Conservation (phyloP, 2,329 filamentous ascomycete genomes). For the Paecilomyces niveus region DNA sequence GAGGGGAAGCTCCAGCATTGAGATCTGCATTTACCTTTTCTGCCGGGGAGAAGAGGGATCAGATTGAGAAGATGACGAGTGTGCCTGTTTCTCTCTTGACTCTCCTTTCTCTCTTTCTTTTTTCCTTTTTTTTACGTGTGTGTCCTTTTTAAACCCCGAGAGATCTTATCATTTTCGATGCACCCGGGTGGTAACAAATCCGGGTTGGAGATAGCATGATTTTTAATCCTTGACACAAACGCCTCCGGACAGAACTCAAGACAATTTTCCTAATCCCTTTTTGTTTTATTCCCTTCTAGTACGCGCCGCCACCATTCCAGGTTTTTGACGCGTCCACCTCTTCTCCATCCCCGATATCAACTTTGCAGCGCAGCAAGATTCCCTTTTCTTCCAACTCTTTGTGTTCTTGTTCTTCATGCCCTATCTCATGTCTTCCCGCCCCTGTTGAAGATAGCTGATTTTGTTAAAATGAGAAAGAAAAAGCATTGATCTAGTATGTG, state of each 20-base stretch:
- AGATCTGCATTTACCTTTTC: conserved; percentile 15
- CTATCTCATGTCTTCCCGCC: conserved; percentile 7
- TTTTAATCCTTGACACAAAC: conserved; percentile 23
- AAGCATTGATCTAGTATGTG: not conserved
- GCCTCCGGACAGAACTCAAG: conserved; percentile 19
- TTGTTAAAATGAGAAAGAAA: not conserved
- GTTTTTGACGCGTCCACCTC: conserved; percentile 12
- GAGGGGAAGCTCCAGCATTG: conserved; percentile 18
- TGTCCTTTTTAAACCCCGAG: conserved; percentile 7
- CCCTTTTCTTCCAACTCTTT: conserved; percentile 28
- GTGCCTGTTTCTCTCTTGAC: conserved; percentile 11
- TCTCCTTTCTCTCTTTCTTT: conserved; percentile 11
- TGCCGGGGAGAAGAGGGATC: conserved; percentile 5
- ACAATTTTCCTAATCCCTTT: conserved; percentile 12
- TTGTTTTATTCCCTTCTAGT: conserved; percentile 10
- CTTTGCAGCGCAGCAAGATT: conserved; percentile 35
- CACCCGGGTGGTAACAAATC: conserved; percentile 13
- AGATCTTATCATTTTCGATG: conserved; percentile 10
- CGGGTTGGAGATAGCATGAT: conserved; percentile 22
- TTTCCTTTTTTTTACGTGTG: conserved; percentile 7
- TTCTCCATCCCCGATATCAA: conserved; percentile 24
- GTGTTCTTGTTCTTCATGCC: conserved; percentile 14
- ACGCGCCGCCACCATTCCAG: conserved; percentile 12
- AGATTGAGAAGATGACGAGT: conserved; percentile 10
- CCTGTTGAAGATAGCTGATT: not conserved